phyloP scores from a whole-genome alignment of 257 asterid species.

The Penstemon davidsonii region DNA sequence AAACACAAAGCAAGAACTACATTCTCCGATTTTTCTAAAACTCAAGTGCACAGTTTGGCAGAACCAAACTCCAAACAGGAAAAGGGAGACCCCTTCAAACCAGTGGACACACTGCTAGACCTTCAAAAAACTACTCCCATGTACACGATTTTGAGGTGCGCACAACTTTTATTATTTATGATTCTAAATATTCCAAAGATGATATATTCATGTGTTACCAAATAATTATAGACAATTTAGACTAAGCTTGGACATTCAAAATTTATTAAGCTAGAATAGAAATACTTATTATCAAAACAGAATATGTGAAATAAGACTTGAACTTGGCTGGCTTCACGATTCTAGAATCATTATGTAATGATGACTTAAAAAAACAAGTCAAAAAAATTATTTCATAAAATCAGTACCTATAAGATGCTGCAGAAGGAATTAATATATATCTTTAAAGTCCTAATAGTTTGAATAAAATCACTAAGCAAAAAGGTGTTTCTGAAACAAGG shows the following conservation, averaged over 20 bases:
- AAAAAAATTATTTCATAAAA: neutral
- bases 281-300: constrained; percentile 9
- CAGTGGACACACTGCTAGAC: neutral
- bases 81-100: neutral
- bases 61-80: neutral
- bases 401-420: neutral
- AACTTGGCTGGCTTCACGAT: neutral
- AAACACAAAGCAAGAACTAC: neutral
- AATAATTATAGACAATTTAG: neutral
- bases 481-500: constrained; percentile 1
- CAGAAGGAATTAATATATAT: neutral
- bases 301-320: neutral
- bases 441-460: neutral
- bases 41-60: neutral
- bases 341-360: neutral
- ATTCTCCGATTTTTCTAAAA: constrained; percentile 15
- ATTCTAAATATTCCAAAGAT: neutral
- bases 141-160: neutral
- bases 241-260: neutral
- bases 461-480: neutral
- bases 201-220: neutral
- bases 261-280: constrained; percentile 12
- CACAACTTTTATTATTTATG: neutral
- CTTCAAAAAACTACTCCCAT: neutral
- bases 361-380: neutral